Evolutionary conservation across 2,329 filamentous ascomycete genomes (phyloP).

Genomic region (Lasiodiplodia gonubiensis): DNA sequence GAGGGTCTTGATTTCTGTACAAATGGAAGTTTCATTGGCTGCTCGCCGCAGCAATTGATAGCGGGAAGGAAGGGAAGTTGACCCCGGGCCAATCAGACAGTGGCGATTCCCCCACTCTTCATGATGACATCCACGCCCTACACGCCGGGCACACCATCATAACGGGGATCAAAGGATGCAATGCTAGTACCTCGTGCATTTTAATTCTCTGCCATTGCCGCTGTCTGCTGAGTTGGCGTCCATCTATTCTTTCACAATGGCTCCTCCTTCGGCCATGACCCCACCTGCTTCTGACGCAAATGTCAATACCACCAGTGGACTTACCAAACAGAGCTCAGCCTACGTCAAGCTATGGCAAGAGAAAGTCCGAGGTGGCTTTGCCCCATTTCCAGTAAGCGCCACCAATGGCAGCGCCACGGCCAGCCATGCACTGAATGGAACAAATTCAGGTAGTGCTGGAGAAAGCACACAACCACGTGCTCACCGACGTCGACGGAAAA

Average conservation of each 20-base stretch:
- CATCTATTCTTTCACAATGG: background rate
- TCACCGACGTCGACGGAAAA: slow-evolving; percentile 4
- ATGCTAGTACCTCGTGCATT: too few relatives aligned
- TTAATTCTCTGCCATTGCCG: background rate
- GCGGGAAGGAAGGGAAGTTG: too few relatives aligned
- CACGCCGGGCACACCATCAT: too few relatives aligned
- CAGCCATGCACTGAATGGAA: background rate
- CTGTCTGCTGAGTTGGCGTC: background rate
- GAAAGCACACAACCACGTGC: background rate
- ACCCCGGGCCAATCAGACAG: too few relatives aligned
- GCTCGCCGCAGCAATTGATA: too few relatives aligned
- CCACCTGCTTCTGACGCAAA: background rate
- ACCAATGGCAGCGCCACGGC: too few relatives aligned
- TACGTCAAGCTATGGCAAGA: slow-evolving; percentile 10
- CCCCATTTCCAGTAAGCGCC: background rate
- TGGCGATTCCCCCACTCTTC: too few relatives aligned
- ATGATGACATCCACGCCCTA: too few relatives aligned
- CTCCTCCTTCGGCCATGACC: background rate
- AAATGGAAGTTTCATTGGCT: too few relatives aligned
- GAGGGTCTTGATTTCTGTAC: too few relatives aligned
- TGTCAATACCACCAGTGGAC: background rate
- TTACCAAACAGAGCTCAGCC: background rate
- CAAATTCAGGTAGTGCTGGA: background rate
- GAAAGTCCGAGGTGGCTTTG: slow-evolving; percentile 9
- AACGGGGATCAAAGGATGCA: too few relatives aligned